Percentiles rank a stretch among this genome's conserved stretches.
phyloP scores from a whole-genome alignment of 169 alveolate genomes.

The Plasmodium knowlesi region DNA sequence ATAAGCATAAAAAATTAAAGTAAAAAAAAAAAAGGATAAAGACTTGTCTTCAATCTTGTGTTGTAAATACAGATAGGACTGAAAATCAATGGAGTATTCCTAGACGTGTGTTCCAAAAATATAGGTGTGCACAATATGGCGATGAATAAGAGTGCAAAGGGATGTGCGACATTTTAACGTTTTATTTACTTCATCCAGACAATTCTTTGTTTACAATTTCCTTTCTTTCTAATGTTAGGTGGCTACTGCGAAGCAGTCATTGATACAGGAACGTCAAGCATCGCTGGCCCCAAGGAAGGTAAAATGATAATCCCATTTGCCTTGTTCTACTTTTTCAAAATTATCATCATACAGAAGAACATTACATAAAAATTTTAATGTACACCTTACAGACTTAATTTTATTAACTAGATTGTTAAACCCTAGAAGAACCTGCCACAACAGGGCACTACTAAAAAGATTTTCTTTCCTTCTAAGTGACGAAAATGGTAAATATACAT shows the following conservation, averaged over 20 bases:
- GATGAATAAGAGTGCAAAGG: neutral
- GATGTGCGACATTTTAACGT: neutral
- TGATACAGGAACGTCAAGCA: conserved; percentile 74
- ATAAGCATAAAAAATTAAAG: conserved; percentile 5
- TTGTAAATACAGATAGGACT: conserved; percentile 47
- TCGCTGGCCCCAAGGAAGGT: conserved; percentile 75
- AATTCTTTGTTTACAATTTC: neutral
- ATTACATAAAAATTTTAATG: neutral
- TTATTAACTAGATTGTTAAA: conserved; percentile 44
- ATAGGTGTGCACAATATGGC: conserved; percentile 9
- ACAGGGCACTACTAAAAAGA: conserved; percentile 23
- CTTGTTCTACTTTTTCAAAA: neutral
- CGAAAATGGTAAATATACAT: conserved; percentile 23
- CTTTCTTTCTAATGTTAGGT: neutral
- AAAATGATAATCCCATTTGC: neutral
- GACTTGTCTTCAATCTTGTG: neutral
- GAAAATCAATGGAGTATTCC: conserved; percentile 48
- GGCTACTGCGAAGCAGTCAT: conserved; percentile 71
- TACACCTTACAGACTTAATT: conserved; percentile 35
- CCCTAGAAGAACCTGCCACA: conserved; percentile 28
- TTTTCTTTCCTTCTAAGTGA: conserved; percentile 61
- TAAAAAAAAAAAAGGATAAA: neutral
- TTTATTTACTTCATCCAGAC: neutral
- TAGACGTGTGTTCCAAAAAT: conserved; percentile 67
- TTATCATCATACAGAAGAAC: neutral